Conservation (phyloP, 305 asterid species). For the Striga hermonthica region DNA sequence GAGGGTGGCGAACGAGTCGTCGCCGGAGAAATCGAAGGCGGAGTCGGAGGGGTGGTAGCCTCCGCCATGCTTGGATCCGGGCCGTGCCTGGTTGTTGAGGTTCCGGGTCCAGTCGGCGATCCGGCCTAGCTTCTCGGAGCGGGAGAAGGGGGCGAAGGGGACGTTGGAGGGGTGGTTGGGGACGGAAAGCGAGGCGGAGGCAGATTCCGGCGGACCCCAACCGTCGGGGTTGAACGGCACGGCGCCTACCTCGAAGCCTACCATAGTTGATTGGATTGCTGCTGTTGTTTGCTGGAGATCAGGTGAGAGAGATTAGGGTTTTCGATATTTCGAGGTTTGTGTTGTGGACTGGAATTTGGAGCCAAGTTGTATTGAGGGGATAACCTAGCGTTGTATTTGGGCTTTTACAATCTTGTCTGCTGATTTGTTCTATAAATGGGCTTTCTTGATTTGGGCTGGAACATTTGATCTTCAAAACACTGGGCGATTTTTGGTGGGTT, state of each 20-base stretch:
- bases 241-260: constrained; percentile 52
- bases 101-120: constrained; percentile 88
- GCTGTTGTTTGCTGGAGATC: not conserved
- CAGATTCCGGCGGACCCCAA: constrained; percentile 74
- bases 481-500: too few relatives aligned
- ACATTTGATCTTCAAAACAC: not conserved
- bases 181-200: constrained; percentile 35
- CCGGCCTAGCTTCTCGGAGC: constrained; percentile 82
- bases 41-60: constrained; percentile 58
- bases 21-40: constrained; percentile 92
- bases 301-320: constrained; percentile 33
- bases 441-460: not conserved
- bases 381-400: not conserved
- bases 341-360: not conserved
- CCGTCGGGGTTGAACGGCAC: constrained; percentile 72
- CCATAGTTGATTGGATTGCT: constrained; percentile 38
- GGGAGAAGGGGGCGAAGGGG: constrained; percentile 90
- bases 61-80: constrained; percentile 52
- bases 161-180: constrained; percentile 53
- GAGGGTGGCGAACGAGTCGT: constrained; percentile 79
- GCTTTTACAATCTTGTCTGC: not conserved
- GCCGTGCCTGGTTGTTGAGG: constrained; percentile 44
- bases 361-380: not conserved
- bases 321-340: not conserved
- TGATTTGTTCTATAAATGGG: not conserved